A percentile compares a stretch with the other conserved stretches of the same genome.
Conservation (phyloP, 495 filamentous ascomycete genomes). For the Penicillium diatomitis region DNA sequence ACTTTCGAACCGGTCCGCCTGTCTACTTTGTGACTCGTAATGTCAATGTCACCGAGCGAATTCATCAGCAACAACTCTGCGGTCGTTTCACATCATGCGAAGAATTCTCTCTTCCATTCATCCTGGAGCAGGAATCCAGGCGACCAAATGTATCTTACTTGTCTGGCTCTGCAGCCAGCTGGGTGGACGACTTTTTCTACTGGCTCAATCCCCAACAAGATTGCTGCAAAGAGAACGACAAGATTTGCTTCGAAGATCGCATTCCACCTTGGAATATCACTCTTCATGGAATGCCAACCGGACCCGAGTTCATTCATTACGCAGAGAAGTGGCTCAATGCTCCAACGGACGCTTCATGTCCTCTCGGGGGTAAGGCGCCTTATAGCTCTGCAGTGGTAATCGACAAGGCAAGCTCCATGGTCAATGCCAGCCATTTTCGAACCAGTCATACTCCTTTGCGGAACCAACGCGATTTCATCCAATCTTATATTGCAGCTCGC, state of each 20-base stretch:
- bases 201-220: conserved; percentile 87
- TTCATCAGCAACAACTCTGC: conserved; percentile 76
- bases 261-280: conserved; percentile 79
- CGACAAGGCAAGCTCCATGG: conserved; percentile 52
- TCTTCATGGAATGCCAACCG: conserved; percentile 83
- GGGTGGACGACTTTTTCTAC: conserved; percentile 92
- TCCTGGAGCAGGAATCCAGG: conserved; percentile 88
- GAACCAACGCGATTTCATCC: conserved; percentile 89
- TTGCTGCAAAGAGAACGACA: conserved; percentile 63
- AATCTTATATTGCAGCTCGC: conserved; percentile 77
- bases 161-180: conserved; percentile 83
- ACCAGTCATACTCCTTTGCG: conserved; percentile 77
- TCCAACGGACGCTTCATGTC: conserved; percentile 73
- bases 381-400: conserved; percentile 82
- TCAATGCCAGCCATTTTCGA: conserved; percentile 80
- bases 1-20: conserved; percentile 84
- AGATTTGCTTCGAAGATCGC: conserved; percentile 69
- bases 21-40: conserved; percentile 90
- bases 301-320: conserved; percentile 80
- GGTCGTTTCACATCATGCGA: conserved; percentile 86
- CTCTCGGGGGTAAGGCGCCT: conserved; percentile 76
- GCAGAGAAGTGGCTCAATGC: conserved; percentile 70
- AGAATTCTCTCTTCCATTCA: conserved; percentile 70
- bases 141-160: conserved; percentile 85
- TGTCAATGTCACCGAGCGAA: conserved; percentile 64